Evolutionary conservation across 257 asterid genomes (phyloP).

Genomic region (Leonotis leonurus): DNA sequence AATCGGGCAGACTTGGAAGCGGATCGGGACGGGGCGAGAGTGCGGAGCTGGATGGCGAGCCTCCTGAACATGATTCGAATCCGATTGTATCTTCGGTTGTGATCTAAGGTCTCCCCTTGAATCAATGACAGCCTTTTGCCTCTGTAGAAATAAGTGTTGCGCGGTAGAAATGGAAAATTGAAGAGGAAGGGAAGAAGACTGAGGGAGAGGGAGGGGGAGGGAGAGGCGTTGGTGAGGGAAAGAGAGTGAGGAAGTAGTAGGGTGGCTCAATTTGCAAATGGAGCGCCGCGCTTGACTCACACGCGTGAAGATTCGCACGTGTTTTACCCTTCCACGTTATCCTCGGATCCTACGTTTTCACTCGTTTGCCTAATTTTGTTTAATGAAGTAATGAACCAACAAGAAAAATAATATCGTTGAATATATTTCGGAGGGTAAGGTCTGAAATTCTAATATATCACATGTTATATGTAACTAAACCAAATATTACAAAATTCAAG

Average conservation of each 20-base stretch:
- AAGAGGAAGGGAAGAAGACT: neutral
- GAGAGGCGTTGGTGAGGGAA: too few relatives aligned
- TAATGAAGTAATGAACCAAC: too few relatives aligned
- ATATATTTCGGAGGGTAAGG: too few relatives aligned
- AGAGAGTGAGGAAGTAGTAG: too few relatives aligned
- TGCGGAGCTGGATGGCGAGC: slow-evolving; percentile 45
- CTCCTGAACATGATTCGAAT: slow-evolving; percentile 73
- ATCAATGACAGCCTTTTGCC: neutral
- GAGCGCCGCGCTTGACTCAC: slow-evolving; percentile 13
- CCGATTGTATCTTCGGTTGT: slow-evolving; percentile 19
- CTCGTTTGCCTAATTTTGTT: too few relatives aligned
- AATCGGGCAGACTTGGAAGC: slow-evolving; percentile 28
- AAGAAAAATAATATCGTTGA: too few relatives aligned
- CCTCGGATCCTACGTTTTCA: slow-evolving; percentile 17
- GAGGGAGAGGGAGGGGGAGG: slow-evolving; percentile 4
- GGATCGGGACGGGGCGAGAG: slow-evolving; percentile 47
- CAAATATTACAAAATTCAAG: too few relatives aligned
- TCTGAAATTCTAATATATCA: too few relatives aligned
- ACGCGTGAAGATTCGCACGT: too few relatives aligned
- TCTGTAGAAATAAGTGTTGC: neutral
- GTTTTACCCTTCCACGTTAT: slow-evolving; percentile 11
- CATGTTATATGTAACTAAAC: too few relatives aligned
- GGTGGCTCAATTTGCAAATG: too few relatives aligned
- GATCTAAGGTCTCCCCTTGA: slow-evolving; percentile 56
- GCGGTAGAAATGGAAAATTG: slow-evolving; percentile 9